Evolutionary conservation across 495 filamentous ascomycete species (phyloP), one percentile per base, ranked within the genome.

Genomic region (Hypoxylon lienhwacheense): DNA sequence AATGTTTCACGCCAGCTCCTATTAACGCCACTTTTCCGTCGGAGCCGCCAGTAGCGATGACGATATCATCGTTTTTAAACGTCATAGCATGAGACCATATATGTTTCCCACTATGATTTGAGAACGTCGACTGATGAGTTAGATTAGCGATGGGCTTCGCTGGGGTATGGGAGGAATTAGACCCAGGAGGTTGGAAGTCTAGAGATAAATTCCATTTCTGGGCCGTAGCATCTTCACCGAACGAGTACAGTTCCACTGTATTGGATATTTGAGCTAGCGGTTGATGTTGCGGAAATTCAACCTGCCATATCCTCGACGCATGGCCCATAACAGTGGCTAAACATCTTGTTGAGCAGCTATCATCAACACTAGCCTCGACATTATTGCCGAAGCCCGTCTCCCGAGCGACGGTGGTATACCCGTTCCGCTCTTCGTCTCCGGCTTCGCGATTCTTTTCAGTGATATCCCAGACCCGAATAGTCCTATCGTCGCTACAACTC

Each of bases 401-500:
- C 32, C 75, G 60, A 1, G 72, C 69, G 14, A 66, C 66, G 3
- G 41, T 64, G 15, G 69, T 47, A 47, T 17, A 64, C 12, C 55
- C 40, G 7, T 46, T 21, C 0, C 34, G 33, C 3, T 10, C 11
- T 22, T 37, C 15, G 8, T 24, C 26, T 10, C 24, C 10, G 35
- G 26, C 10, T 6, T 46, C 43, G 0, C 50, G 39, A 7, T 29
- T 17, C 47, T 57, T 55, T 26, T 75, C 73, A 0, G 72, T 73
- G 14, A 98, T 80, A 56, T 96, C 84, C 95, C 95, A 97, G 0
- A 97, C 70, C 22, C 90, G 77, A 21, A 99, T 83, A 0, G 91
- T 95, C 41, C 93, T 79, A 68, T 99, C 93, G 69, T 99, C 93
- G 59, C 92, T 97, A 63, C 93, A 99, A 50, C 90, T 97, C 17